A percentile compares a stretch with the other conserved stretches of the same genome.
Evolutionary conservation across 345 rosid genomes (phyloP).

Genomic region (Salix caprea): DNA sequence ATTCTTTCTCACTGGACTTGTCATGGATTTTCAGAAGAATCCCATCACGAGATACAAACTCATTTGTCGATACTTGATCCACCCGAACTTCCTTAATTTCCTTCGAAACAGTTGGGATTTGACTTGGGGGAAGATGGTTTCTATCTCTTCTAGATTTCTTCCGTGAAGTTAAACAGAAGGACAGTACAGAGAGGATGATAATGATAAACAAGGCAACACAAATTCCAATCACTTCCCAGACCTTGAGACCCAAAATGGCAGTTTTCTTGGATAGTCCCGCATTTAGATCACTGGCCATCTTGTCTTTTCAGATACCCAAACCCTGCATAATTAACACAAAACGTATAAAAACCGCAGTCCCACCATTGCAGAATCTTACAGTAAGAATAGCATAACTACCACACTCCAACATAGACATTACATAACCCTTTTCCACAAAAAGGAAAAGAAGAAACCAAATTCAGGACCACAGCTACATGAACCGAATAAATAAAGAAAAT

Average conservation of each 20-base stretch:
- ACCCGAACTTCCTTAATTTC: conserved; percentile 91
- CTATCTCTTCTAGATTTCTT: conserved; percentile 61
- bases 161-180: conserved; percentile 61
- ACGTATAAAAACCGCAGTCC: conserved; percentile 11
- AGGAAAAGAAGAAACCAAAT: not conserved
- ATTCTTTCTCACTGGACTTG: conserved; percentile 57
- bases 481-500: not conserved
- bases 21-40: conserved; percentile 70
- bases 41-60: conserved; percentile 66
- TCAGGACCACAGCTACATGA: not conserved
- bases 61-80: conserved; percentile 61
- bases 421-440: not conserved
- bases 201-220: conserved; percentile 66
- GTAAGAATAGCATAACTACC: not conserved
- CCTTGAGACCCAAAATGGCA: conserved; percentile 63
- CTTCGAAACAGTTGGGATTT: conserved; percentile 75
- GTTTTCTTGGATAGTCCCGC: conserved; percentile 65
- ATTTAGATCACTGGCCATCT: conserved; percentile 60
- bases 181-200: conserved; percentile 61
- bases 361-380: conserved; percentile 9
- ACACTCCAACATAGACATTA: not conserved
- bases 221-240: conserved; percentile 84
- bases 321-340: conserved; percentile 32
- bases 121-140: conserved; percentile 34
- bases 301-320: conserved; percentile 14